Evolutionary conservation across 495 filamentous ascomycete species (phyloP).

Genomic region (Talaromyces wortmannii): DNA sequence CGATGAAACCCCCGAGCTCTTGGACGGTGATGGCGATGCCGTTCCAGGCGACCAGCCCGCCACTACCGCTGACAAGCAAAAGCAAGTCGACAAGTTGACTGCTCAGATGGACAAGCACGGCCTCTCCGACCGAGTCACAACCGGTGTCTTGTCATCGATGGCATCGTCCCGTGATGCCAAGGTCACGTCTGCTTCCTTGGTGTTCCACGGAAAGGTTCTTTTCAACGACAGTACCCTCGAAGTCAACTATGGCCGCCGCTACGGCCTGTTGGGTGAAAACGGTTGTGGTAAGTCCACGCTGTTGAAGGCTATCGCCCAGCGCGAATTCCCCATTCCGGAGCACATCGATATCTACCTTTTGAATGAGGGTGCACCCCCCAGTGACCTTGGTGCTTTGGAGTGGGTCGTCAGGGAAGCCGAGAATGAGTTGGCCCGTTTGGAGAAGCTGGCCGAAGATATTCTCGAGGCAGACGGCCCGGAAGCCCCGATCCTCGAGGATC

Average conservation of each 20-base stretch:
- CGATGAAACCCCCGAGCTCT: slow-evolving; percentile 54
- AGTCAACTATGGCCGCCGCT: slow-evolving; percentile 85
- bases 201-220: slow-evolving; percentile 96
- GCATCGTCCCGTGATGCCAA: slow-evolving; percentile 85
- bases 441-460: slow-evolving; percentile 82
- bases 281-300: slow-evolving; percentile 97
- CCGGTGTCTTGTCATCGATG: slow-evolving; percentile 87
- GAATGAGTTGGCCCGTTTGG: slow-evolving; percentile 83
- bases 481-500: slow-evolving; percentile 80
- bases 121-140: slow-evolving; percentile 95
- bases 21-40: slow-evolving; percentile 52
- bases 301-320: slow-evolving; percentile 85
- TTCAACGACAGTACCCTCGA: slow-evolving; percentile 90
- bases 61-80: slow-evolving; percentile 63
- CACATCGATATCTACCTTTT: slow-evolving; percentile 98
- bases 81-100: slow-evolving; percentile 72
- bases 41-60: slow-evolving; percentile 58
- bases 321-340: slow-evolving; percentile 93
- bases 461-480: slow-evolving; percentile 90
- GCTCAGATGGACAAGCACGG: slow-evolving; percentile 94
- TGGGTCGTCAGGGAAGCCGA: slow-evolving; percentile 97
- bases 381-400: slow-evolving; percentile 82
- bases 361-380: slow-evolving; percentile 93
- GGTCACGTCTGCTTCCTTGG: slow-evolving; percentile 85
- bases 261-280: slow-evolving; percentile 96